Conservation (phyloP, 83 land plant genomes). For the Diphasiastrum complanatum region DNA sequence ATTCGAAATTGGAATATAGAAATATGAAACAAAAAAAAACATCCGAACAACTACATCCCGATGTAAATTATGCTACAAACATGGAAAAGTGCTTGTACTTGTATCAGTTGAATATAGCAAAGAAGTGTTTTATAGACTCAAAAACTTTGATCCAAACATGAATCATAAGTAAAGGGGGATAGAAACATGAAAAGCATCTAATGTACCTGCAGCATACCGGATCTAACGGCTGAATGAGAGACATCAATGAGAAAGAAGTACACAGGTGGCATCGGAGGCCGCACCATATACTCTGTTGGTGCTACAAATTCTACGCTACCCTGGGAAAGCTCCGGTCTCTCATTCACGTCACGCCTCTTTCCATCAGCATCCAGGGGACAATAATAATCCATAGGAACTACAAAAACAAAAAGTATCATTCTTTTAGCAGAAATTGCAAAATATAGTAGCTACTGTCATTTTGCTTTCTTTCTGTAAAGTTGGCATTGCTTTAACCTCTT, state of each 20-base stretch:
- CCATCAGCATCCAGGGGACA: conserved; percentile 79
- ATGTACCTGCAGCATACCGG: conserved; percentile 89
- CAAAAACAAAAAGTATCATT: not conserved
- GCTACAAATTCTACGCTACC: conserved; percentile 99
- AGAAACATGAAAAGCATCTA: no score
- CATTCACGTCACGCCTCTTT: conserved; percentile 60
- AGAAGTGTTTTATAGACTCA: not conserved
- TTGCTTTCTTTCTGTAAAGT: not conserved
- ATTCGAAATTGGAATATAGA: no score
- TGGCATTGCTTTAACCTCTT: not conserved
- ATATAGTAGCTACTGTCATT: not conserved
- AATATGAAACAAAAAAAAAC: no score
- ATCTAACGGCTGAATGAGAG: conserved; percentile 62
- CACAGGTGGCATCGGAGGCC: conserved; percentile 98
- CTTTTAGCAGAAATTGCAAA: not conserved
- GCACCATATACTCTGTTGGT: conserved; percentile 95
- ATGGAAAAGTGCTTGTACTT: no score
- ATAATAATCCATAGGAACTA: conserved; percentile 82
- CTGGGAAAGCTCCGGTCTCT: conserved; percentile 73
- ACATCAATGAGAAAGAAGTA: conserved; percentile 98
- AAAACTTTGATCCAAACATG: not conserved
- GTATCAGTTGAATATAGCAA: no score
- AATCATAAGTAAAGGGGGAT: not conserved
- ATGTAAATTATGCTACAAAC: conserved; percentile 3
- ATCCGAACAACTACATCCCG: not conserved